phyloP scores from a whole-genome alignment of 257 asterid species.

The Solanum chmielewskii region DNA sequence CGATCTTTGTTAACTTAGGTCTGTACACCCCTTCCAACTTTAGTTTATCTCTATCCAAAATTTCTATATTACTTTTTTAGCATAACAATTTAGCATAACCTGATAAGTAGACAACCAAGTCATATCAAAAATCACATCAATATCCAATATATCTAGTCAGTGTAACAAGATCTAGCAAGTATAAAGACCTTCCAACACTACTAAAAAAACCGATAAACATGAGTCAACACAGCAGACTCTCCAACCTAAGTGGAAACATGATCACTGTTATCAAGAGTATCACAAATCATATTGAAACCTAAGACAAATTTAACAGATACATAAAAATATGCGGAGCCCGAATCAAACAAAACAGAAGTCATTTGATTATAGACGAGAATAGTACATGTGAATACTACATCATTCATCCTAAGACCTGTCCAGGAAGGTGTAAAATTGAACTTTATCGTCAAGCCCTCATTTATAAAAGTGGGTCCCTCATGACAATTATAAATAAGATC shows the following conservation, averaged over 20 bases:
- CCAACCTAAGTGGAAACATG: neutral
- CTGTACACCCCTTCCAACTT: too few species aligned
- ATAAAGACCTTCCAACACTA: neutral
- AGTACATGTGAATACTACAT: neutral
- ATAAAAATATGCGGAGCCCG: neutral
- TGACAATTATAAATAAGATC: too few species aligned
- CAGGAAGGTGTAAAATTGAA: neutral
- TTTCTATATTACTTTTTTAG: too few species aligned
- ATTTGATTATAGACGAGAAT: neutral
- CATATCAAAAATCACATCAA: neutral
- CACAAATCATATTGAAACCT: neutral
- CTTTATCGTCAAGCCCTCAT: neutral
- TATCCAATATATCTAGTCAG: too few species aligned
- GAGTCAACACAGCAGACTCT: too few species aligned
- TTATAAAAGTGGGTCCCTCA: neutral
- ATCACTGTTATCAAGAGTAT: neutral
- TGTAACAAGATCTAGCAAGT: neutral
- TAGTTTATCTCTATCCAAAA: too few species aligned
- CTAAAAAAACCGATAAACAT: neutral
- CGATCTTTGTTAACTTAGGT: too few species aligned
- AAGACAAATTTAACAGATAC: neutral
- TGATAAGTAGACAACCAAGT: neutral
- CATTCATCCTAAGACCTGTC: neutral
- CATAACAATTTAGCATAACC: too few species aligned
- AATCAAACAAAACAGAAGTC: neutral